These are phyloP conservation scores for Fusarium piperis DNA, from an alignment of 2,329 filamentous ascomycete species.

Conservation along the genomic window DNA sequence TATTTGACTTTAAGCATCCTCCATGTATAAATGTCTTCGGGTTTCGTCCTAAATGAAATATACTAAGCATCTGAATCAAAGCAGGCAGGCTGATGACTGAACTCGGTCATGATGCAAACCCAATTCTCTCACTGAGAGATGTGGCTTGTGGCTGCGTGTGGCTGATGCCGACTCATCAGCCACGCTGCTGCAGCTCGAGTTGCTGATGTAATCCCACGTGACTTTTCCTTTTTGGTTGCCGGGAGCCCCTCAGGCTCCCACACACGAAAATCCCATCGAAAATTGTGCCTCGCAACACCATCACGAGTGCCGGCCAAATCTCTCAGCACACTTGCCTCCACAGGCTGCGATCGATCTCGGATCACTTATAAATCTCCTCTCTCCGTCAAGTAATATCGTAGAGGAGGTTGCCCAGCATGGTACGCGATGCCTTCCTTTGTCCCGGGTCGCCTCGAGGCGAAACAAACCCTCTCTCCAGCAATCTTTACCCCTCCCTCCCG, in stretches of 20 bases:
- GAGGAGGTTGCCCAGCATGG: constrained; percentile 65
- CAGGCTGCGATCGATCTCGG: constrained; percentile 52
- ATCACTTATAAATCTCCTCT: constrained; percentile 51
- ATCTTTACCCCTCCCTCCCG: constrained; percentile 43
- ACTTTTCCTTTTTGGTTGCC: constrained; percentile 33
- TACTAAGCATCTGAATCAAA: background rate
- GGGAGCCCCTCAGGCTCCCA: constrained; percentile 55
- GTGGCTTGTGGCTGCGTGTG: constrained; percentile 31
- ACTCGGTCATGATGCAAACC: background rate
- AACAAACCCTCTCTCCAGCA: constrained; percentile 27
- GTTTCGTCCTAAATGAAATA: background rate
- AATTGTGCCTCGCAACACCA: constrained; percentile 53
- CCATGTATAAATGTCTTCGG: background rate
- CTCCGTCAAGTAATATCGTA: constrained; percentile 50
- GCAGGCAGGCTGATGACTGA: background rate
- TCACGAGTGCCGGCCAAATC: constrained; percentile 52
- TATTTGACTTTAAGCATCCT: background rate
- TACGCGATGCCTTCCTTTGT: constrained; percentile 45
- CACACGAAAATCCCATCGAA: constrained; percentile 55
- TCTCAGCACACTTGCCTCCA: constrained; percentile 46
- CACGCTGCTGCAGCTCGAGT: constrained; percentile 7
- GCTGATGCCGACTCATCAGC: constrained; percentile 16
- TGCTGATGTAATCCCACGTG: constrained; percentile 51
- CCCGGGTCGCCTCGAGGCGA: constrained; percentile 4
- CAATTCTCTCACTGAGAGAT: background rate